Evolutionary conservation across 257 asterid species (phyloP), one percentile per base, ranked within the genome.

Genomic region (Solanum okadae): DNA sequence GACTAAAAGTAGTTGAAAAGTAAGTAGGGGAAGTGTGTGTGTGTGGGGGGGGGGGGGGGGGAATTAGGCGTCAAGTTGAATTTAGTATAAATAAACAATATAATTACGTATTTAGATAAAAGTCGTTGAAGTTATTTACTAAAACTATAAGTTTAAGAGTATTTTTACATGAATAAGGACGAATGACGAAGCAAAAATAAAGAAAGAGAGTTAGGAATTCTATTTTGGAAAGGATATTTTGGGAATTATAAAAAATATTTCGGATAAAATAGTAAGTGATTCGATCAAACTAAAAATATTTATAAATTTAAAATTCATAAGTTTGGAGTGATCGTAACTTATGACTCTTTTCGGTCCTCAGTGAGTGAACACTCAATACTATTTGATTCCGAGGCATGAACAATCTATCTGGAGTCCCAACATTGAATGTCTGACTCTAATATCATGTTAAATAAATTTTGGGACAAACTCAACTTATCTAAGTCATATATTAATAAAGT

Each of bases 31-130:
- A 27, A 27, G 29, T 27, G 29, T 1, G 29, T 1, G 1, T 27
- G n/a, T n/a, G n/a, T n/a, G n/a, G 59, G 8, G 3, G 16, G 1
- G 2, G 2, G 20, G 59, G 8, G 3, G 0, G 6, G 2, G 0
- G 0, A 0, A 6, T 18, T 52, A 56, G 65, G n/a, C 65, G 25
- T 56, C 65, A 6, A 56, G 65, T 56, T 56, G 65, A 56, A 18
- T 56, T 56, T 56, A 18, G 9, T 18, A 20, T 18, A 7, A 56
- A 56, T 56, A 56, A 56, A 56, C 65, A 56, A 56, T 56, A 56
- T 18, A 56, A 6, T 56, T 56, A 56, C 4, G 4, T 56, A 56
- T 6, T 6, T 6, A 56, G 65, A 18, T 56, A 6, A 56, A 56
- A 18, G 65, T 52, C 1, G 2, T 16, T 56, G 10, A 56, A 18